Evolutionary conservation across 441 rosid species (phyloP).

Genomic region (Croton setiger): DNA sequence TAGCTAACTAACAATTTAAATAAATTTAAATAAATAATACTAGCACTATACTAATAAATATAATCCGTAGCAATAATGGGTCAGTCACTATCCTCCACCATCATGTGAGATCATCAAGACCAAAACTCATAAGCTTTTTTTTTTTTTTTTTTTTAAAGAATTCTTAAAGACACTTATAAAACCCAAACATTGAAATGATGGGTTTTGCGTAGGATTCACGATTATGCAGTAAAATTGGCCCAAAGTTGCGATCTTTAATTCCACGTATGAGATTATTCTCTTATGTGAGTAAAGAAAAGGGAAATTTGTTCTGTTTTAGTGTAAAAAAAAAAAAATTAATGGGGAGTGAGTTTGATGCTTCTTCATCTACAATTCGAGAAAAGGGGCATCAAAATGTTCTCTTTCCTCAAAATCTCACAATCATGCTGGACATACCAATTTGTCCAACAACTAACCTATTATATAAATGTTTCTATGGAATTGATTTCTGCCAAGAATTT

Average conservation of each 20-base stretch:
- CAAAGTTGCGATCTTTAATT: constrained; percentile 17
- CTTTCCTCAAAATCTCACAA: not conserved
- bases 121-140: no score
- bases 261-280: constrained; percentile 26
- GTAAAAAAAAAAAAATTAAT: constrained; percentile 13
- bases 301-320: not conserved
- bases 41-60: no score
- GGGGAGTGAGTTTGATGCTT: constrained; percentile 23
- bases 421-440: constrained; percentile 16
- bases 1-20: no score
- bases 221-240: constrained; percentile 22
- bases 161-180: no score
- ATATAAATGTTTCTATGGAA: not conserved
- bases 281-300: not conserved
- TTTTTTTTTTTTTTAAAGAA: no score
- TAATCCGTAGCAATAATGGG: no score
- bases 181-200: constrained; percentile 14
- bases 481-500: not conserved
- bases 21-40: no score
- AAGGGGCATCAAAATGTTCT: constrained; percentile 30
- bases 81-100: no score
- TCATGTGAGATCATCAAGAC: no score
- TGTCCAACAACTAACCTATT: constrained; percentile 9
- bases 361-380: not conserved
- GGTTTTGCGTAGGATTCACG: constrained; percentile 50